phyloP scores from a whole-genome alignment of 2,329 filamentous ascomycete genomes.

The Sarocladium strictum region DNA sequence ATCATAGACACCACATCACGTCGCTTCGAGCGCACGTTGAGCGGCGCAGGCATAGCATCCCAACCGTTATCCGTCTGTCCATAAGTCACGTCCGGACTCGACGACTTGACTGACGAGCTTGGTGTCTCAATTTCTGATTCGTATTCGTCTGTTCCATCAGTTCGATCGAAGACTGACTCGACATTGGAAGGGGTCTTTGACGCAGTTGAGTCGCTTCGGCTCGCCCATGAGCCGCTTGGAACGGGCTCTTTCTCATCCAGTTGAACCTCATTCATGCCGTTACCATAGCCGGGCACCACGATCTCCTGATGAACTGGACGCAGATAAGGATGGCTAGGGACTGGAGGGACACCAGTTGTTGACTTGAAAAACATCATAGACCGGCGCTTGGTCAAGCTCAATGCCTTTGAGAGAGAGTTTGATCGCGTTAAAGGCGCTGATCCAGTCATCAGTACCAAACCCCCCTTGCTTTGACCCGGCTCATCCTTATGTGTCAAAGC shows the following conservation, averaged over 20 bases:
- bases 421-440: constrained; percentile 16
- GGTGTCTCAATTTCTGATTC: constrained; percentile 15
- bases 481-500: constrained; percentile 32
- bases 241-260: constrained; percentile 12
- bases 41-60: constrained; percentile 3
- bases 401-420: constrained; percentile 22
- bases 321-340: not conserved
- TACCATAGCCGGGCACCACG: constrained; percentile 47
- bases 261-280: constrained; percentile 39
- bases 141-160: constrained; percentile 11
- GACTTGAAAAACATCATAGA: constrained; percentile 27
- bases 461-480: not conserved
- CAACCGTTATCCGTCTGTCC: not conserved
- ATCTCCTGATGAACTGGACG: constrained; percentile 40
- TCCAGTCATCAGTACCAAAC: not conserved
- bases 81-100: constrained; percentile 13
- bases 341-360: constrained; percentile 14
- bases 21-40: constrained; percentile 19
- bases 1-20: constrained; percentile 23
- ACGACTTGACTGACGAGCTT: constrained; percentile 20
- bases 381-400: constrained; percentile 27
- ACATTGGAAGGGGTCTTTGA: constrained; percentile 18
- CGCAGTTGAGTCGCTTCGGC: constrained; percentile 22
- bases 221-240: constrained; percentile 12
- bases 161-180: constrained; percentile 22